Conservation (phyloP, 2,329 filamentous ascomycete species). For the Pyrenochaeta sp. region DNA sequence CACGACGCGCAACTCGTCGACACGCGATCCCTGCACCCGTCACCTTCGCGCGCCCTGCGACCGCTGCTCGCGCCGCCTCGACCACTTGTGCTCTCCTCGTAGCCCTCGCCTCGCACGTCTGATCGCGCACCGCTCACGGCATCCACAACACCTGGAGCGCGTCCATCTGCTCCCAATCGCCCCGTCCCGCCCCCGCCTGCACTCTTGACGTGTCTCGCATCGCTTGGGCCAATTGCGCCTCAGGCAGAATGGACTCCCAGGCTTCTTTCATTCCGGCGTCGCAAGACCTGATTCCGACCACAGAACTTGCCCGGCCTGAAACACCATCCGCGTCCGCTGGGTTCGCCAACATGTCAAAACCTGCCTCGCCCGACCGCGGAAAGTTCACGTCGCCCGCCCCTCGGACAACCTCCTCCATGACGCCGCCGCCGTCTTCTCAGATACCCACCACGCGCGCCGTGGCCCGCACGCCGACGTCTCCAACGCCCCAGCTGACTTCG, state of each 20-base stretch:
- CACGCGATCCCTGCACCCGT: constrained; percentile 25
- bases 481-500: constrained; percentile 57
- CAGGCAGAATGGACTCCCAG: constrained; percentile 41
- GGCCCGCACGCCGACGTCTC: constrained; percentile 59
- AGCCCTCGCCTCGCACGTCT: no score
- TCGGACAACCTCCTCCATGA: constrained; percentile 62
- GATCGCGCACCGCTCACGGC: no score
- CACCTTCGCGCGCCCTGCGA: constrained; percentile 13
- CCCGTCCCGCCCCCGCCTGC: constrained; percentile 11
- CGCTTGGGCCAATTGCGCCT: constrained; percentile 26
- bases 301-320: constrained; percentile 35
- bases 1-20: constrained; percentile 26
- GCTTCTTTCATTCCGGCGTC: constrained; percentile 31
- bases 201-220: constrained; percentile 36
- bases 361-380: constrained; percentile 31
- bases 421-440: constrained; percentile 70
- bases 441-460: constrained; percentile 51
- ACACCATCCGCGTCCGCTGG: constrained; percentile 30
- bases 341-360: constrained; percentile 23
- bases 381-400: constrained; percentile 52
- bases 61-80: constrained; percentile 9
- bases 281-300: constrained; percentile 42
- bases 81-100: constrained; percentile 10
- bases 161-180: constrained; percentile 3
- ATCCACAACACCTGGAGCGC: no score